Percentiles rank a stretch among this genome's conserved stretches.
phyloP scores from a whole-genome alignment of 352 stramenopile genomes.

The Sclerospora graminicola region DNA sequence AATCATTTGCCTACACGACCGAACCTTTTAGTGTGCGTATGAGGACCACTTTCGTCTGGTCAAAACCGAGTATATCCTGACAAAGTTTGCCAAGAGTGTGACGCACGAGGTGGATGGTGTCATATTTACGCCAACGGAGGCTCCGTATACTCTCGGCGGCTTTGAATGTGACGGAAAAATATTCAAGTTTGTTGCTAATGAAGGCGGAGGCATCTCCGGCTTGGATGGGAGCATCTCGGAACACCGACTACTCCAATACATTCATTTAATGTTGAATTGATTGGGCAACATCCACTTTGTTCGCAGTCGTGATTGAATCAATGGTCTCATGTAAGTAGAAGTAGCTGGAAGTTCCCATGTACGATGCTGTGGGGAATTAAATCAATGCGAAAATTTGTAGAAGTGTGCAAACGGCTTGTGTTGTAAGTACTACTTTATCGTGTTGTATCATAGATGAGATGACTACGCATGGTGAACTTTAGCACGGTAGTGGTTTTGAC shows the following conservation, averaged over 20 bases:
- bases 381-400: slow-evolving; percentile 19
- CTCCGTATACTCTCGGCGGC: slow-evolving; percentile 75
- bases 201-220: slow-evolving; percentile 67
- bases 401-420: slow-evolving; percentile 12
- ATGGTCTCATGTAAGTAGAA: slow-evolving; percentile 36
- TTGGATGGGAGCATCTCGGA: slow-evolving; percentile 79
- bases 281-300: slow-evolving; percentile 24
- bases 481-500: slow-evolving; percentile 66
- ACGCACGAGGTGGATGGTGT: slow-evolving; percentile 82
- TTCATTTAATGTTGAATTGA: slow-evolving; percentile 62
- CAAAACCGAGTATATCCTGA: slow-evolving; percentile 80
- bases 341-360: slow-evolving; percentile 8
- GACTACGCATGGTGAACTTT: slow-evolving; percentile 26
- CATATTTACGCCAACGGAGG: slow-evolving; percentile 79
- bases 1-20: slow-evolving; percentile 61
- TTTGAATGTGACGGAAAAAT: slow-evolving; percentile 78
- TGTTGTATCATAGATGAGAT: no score
- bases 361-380: slow-evolving; percentile 11
- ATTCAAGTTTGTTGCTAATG: slow-evolving; percentile 86
- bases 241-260: slow-evolving; percentile 67
- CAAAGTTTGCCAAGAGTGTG: slow-evolving; percentile 80
- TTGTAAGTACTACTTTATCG: not conserved
- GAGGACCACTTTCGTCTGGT: slow-evolving; percentile 81
- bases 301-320: slow-evolving; percentile 61
- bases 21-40: slow-evolving; percentile 84